Percentiles rank a stretch among this genome's conserved stretches.
Evolutionary conservation across 257 asterid species (phyloP).

Genomic region (Nyctanthes arbortristis): DNA sequence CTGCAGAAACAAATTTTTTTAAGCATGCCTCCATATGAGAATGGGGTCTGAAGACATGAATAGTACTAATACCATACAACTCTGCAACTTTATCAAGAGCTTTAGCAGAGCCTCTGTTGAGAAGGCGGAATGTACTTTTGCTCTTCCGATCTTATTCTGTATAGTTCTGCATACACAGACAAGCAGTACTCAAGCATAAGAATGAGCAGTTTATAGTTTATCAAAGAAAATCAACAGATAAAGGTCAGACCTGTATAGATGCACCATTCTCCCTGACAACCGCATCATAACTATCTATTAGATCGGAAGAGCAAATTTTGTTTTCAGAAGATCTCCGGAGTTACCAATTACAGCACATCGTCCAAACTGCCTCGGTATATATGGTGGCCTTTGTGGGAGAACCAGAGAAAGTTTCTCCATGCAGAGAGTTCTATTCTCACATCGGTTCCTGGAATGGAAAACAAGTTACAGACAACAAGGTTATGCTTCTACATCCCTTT

Average conservation of each 20-base stretch:
- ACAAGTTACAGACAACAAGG: neutral
- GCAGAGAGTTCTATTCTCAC: constrained; percentile 82
- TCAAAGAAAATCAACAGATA: constrained; percentile 18
- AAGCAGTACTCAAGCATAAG: constrained; percentile 20
- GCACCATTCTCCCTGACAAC: constrained; percentile 97
- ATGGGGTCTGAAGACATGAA: constrained; percentile 27
- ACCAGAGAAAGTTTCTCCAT: constrained; percentile 89
- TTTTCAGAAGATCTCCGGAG: constrained; percentile 93
- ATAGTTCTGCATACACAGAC: constrained; percentile 58
- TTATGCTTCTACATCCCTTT: neutral
- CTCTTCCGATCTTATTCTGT: constrained; percentile 82
- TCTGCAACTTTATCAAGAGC: constrained; percentile 99
- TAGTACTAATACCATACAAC: constrained; percentile 70
- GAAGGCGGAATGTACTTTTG: constrained; percentile 97
- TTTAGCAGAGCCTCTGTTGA: constrained; percentile 98
- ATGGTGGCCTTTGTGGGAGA: constrained; percentile 86
- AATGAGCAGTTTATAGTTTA: constrained; percentile 9
- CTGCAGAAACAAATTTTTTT: constrained; percentile 45
- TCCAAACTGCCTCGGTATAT: constrained; percentile 70
- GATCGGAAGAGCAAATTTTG: constrained; percentile 85
- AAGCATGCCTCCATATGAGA: constrained; percentile 24
- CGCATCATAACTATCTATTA: constrained; percentile 81
- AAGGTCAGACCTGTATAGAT: constrained; percentile 70
- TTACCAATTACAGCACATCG: constrained; percentile 98
- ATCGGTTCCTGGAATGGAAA: constrained; percentile 60